phyloP scores from a whole-genome alignment of 2,329 filamentous ascomycete species.

The Neofusicoccum sp. region DNA sequence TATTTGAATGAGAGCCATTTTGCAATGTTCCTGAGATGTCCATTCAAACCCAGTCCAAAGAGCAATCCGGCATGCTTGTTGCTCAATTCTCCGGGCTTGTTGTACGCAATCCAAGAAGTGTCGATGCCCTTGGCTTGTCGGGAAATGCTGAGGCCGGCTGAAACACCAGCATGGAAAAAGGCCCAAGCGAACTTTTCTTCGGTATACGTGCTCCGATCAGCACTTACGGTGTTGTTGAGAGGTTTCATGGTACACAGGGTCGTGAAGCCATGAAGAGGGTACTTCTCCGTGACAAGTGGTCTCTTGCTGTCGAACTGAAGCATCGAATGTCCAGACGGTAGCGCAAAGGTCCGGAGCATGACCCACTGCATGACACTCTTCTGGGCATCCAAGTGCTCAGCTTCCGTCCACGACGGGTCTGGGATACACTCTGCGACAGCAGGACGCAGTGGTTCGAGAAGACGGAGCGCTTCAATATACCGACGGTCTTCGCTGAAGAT shows the following conservation, averaged over 20 bases:
- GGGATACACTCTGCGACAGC: conserved; percentile 77
- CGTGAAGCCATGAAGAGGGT: conserved; percentile 87
- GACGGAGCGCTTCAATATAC: conserved; percentile 78
- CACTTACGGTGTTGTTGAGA: conserved; percentile 87
- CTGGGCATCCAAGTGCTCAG: conserved; percentile 86
- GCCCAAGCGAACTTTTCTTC: conserved; percentile 99
- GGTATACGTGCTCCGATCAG: conserved; percentile 82
- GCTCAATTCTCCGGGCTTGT: conserved; percentile 89
- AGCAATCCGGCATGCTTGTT: conserved; percentile 97
- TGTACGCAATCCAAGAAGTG: conserved; percentile 98
- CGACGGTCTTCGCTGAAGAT: conserved; percentile 92
- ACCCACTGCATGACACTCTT: conserved; percentile 87
- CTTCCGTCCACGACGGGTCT: conserved; percentile 78
- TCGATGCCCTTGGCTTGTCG: conserved; percentile 90
- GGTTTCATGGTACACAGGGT: conserved; percentile 90
- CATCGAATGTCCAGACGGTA: conserved; percentile 84
- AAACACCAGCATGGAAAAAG: conserved; percentile 95
- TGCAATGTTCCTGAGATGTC: conserved; percentile 88
- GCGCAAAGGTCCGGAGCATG: conserved; percentile 83
- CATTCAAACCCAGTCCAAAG: conserved; percentile 87
- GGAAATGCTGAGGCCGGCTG: conserved; percentile 90
- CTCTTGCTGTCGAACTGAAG: conserved; percentile 85
- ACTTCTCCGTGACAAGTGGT: conserved; percentile 89
- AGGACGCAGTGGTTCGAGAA: conserved; percentile 84
- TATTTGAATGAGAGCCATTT: conserved; percentile 99